Conservation (phyloP, 2,329 filamentous ascomycete genomes). For the Lachnellula cervina region DNA sequence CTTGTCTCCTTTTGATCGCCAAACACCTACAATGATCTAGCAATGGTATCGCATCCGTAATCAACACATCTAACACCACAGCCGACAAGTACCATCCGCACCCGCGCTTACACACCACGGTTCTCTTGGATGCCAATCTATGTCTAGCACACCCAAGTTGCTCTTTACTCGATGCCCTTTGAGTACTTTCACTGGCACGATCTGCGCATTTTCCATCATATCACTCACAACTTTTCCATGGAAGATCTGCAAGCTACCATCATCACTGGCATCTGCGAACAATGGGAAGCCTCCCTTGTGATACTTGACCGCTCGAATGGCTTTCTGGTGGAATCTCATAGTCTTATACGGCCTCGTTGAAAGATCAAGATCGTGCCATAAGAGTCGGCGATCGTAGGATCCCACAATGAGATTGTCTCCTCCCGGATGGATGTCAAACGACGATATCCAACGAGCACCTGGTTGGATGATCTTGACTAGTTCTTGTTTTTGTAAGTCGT, state of each 20-base stretch:
- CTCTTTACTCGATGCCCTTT: conserved; percentile 83
- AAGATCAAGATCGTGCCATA: conserved; percentile 97
- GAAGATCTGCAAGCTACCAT: conserved; percentile 92
- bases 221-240: conserved; percentile 94
- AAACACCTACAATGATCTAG: conserved; percentile 19
- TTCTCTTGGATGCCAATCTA: conserved; percentile 93
- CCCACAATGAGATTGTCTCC: conserved; percentile 93
- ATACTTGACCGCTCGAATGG: conserved; percentile 83
- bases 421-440: conserved; percentile 86
- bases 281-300: conserved; percentile 75
- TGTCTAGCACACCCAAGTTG: conserved; percentile 83
- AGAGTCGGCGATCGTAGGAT: conserved; percentile 85
- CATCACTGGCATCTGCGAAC: conserved; percentile 92
- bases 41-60: conserved; percentile 41
- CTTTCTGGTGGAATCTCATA: conserved; percentile 87
- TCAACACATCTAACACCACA: conserved; percentile 53
- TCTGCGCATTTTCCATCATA: conserved; percentile 91
- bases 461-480: conserved; percentile 91
- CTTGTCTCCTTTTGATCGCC: conserved; percentile 8
- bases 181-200: conserved; percentile 92
- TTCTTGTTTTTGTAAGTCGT: conserved; percentile 87
- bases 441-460: conserved; percentile 90
- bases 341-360: conserved; percentile 92
- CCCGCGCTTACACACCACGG: conserved; percentile 94
- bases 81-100: conserved; percentile 83